Evolutionary conservation across 2,329 filamentous ascomycete species (phyloP).

Genomic region (Ascochyta lentis): DNA sequence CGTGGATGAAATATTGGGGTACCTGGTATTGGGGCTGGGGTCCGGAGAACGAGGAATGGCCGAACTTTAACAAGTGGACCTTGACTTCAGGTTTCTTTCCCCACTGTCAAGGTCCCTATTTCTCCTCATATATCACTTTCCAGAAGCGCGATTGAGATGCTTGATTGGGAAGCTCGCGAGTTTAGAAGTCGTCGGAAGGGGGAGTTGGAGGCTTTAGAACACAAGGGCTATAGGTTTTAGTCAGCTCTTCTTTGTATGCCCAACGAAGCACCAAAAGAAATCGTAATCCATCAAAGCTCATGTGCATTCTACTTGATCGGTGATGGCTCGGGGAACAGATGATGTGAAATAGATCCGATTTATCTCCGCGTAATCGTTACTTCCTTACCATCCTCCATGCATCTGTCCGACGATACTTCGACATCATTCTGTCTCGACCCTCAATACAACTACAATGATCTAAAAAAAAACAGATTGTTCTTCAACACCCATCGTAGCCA

Average conservation of each 20-base stretch:
- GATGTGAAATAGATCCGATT: no score
- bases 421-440: background rate
- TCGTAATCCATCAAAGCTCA: no score
- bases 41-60: background rate
- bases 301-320: no score
- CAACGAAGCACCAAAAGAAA: no score
- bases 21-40: background rate
- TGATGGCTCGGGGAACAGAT: no score
- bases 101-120: background rate
- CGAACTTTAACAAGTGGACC: background rate
- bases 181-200: no score
- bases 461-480: background rate
- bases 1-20: background rate
- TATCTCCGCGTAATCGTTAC: no score
- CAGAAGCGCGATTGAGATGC: background rate
- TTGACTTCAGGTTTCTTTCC: background rate
- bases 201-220: no score
- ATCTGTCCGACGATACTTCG: no score
- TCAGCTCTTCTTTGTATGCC: no score
- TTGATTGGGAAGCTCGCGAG: background rate
- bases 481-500: background rate
- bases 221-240: no score
- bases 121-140: background rate
- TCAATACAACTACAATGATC: background rate
- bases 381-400: no score